Conservation (phyloP, 2,329 filamentous ascomycete species). For the Paecilomyces niveus region DNA sequence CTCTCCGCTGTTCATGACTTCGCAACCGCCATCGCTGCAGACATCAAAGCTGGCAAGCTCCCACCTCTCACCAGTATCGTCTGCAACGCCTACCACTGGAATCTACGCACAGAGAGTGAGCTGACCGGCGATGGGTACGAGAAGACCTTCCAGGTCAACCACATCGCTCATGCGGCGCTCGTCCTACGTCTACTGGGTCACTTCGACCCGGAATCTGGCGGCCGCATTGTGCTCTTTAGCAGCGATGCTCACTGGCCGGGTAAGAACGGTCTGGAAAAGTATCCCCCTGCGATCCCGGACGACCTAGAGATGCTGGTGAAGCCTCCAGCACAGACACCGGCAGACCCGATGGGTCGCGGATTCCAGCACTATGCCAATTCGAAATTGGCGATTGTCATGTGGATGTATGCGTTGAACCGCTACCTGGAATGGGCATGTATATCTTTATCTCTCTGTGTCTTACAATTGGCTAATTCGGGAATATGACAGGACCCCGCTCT, state of each 20-base stretch:
- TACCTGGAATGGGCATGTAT: conserved; percentile 20
- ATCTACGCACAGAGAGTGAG: conserved; percentile 23
- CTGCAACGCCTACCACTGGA: conserved; percentile 37
- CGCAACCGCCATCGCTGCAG: conserved; percentile 12
- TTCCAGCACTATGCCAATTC: conserved; percentile 40
- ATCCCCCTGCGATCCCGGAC: conserved; percentile 26
- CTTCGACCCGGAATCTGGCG: conserved; percentile 12
- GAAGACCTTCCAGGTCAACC: conserved; percentile 33
- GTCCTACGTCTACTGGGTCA: conserved; percentile 29
- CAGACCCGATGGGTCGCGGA: conserved; percentile 31
- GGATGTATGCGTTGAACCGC: conserved; percentile 35
- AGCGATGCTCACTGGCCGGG: conserved; percentile 33
- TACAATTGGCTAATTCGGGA: background rate
- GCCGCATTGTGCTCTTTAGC: conserved; percentile 22
- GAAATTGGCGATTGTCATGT: conserved; percentile 36
- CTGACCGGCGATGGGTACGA: conserved; percentile 32
- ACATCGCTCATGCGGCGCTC: conserved; percentile 33
- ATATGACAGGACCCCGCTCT: background rate
- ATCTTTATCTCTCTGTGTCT: background rate
- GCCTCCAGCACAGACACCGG: conserved; percentile 19
- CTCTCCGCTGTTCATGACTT: conserved; percentile 31
- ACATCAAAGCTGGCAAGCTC: conserved; percentile 20
- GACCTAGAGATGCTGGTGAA: conserved; percentile 31
- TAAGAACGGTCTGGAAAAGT: conserved; percentile 33
- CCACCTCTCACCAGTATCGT: conserved; percentile 30